These are phyloP conservation scores for Diaporthe citrichinensis DNA, from an alignment of 2,329 filamentous ascomycete genomes.

Conservation along the genomic window DNA sequence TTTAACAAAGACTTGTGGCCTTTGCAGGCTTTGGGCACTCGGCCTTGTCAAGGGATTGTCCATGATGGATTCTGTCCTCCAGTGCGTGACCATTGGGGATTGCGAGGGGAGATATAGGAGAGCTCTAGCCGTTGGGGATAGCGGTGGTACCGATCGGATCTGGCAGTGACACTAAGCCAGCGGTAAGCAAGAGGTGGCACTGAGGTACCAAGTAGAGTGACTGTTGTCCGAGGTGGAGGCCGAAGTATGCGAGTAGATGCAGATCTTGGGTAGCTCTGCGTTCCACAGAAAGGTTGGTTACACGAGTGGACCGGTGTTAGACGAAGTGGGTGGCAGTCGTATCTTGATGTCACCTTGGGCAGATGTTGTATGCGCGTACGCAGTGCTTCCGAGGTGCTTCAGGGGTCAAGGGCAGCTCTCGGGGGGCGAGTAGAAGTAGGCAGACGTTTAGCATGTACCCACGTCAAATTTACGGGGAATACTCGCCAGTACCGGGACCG, in stretches of 20 bases:
- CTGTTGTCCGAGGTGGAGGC: constrained; percentile 26
- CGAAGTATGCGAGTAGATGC: constrained; percentile 21
- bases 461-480: constrained; percentile 19
- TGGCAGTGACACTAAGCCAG: constrained; percentile 32
- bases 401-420: constrained; percentile 2
- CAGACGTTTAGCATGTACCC: constrained; percentile 33
- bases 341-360: constrained; percentile 26
- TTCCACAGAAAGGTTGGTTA: constrained; percentile 31
- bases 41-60: constrained; percentile 47
- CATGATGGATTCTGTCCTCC: constrained; percentile 48
- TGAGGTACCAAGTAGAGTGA: constrained; percentile 8
- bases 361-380: constrained; percentile 18
- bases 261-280: constrained; percentile 28
- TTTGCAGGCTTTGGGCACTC: constrained; percentile 48
- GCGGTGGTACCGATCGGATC: constrained; percentile 29
- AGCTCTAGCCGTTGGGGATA: background rate
- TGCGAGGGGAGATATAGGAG: constrained; percentile 34
- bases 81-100: constrained; percentile 42
- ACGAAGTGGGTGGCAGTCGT: constrained; percentile 26
- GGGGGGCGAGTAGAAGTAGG: constrained; percentile 29
- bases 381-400: background rate
- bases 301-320: constrained; percentile 24
- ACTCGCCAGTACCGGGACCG: constrained; percentile 25
- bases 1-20: constrained; percentile 64
- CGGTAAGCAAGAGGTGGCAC: constrained; percentile 2